A percentile compares a stretch with the other conserved stretches of the same genome.
Evolutionary conservation across 805 yeast species (phyloP).

Genomic region (Yarrowia sp.): DNA sequence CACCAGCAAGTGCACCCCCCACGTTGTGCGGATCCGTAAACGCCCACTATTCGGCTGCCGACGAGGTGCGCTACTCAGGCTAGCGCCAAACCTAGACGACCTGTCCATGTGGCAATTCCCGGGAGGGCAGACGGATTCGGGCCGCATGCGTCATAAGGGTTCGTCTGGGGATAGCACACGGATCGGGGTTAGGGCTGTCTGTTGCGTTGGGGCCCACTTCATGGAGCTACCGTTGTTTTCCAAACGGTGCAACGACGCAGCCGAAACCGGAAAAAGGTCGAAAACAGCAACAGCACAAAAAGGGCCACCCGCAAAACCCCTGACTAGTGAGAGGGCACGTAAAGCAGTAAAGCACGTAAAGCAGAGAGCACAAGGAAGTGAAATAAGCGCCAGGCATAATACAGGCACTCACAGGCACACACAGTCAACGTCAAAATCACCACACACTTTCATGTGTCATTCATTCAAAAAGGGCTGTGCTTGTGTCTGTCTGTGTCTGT

Average conservation of each 20-base stretch:
- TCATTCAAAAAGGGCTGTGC: too few species aligned
- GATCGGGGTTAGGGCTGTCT: constrained; percentile 10
- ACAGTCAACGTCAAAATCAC: background rate
- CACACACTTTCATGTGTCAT: background rate
- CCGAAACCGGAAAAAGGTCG: constrained; percentile 3
- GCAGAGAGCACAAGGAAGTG: background rate
- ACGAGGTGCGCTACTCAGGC: background rate
- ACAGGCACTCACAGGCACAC: background rate
- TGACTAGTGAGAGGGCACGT: too few species aligned
- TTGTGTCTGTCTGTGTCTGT: too few species aligned
- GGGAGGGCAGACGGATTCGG: background rate
- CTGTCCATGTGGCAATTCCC: background rate
- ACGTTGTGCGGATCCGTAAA: too few species aligned
- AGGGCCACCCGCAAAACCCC: background rate
- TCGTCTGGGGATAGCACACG: background rate
- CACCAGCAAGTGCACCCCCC: too few species aligned
- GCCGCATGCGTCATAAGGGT: background rate
- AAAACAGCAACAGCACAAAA: background rate
- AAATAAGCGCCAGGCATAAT: background rate
- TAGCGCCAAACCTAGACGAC: background rate
- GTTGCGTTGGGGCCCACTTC: background rate
- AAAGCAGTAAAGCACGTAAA: background rate
- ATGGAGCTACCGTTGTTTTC: background rate
- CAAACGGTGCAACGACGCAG: constrained; percentile 5
- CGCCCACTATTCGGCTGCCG: background rate